Conservation (phyloP, 2,329 filamentous ascomycete species). For the Hansfordia pulvinata region DNA sequence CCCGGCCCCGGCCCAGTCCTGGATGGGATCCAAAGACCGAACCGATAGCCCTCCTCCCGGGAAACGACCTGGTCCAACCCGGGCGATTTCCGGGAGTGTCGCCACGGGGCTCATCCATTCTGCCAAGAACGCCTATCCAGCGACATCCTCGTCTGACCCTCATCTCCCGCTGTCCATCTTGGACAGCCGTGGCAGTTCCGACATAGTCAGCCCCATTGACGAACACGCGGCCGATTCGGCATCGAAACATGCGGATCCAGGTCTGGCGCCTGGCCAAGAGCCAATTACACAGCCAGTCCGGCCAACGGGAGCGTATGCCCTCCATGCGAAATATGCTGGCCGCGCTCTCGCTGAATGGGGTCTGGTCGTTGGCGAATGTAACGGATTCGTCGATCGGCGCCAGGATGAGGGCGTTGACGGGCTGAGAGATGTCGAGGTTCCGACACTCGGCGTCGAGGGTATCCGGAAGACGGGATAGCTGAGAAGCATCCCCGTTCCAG, state of each 20-base stretch:
- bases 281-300: conserved; percentile 27
- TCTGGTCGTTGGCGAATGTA: conserved; percentile 62
- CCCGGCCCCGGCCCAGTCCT: conserved; percentile 55
- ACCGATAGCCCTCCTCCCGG: conserved; percentile 23
- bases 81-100: conserved; percentile 31
- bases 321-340: conserved; percentile 48
- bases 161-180: conserved; percentile 9
- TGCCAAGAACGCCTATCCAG: conserved; percentile 33
- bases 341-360: conserved; percentile 69
- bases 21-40: conserved; percentile 31
- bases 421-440: conserved; percentile 57
- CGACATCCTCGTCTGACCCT: conserved; percentile 17
- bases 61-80: conserved; percentile 27
- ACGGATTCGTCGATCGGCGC: conserved; percentile 67
- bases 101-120: conserved; percentile 32
- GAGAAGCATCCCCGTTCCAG: too few relatives aligned
- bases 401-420: conserved; percentile 58
- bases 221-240: conserved; percentile 9
- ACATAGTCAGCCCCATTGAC: conserved; percentile 9
- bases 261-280: conserved; percentile 15
- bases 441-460: conserved; percentile 48
- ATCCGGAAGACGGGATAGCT: too few relatives aligned
- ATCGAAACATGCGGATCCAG: conserved; percentile 4
- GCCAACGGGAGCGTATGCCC: conserved; percentile 29
- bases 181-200: conserved; percentile 9